Evolutionary conservation across 805 yeast species (phyloP).

Genomic region (Saturnispora hagleri): DNA sequence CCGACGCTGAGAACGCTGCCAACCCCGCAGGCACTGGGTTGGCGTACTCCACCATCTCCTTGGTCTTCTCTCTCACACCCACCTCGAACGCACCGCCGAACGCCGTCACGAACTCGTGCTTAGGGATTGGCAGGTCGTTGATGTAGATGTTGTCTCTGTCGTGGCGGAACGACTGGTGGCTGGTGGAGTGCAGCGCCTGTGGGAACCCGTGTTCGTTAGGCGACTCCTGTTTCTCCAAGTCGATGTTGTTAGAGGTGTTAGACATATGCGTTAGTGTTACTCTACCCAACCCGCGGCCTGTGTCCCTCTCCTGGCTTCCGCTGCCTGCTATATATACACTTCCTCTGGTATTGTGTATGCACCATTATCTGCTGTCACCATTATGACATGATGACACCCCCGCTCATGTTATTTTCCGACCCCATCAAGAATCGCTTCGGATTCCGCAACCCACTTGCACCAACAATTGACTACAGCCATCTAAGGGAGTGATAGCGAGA

Average conservation of each 20-base stretch:
- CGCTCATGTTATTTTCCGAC: neutral
- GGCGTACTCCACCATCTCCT: conserved; percentile 23
- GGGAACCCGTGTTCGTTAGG: conserved; percentile 4
- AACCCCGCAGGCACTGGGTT: conserved; percentile 50
- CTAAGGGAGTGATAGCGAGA: neutral
- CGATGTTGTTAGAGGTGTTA: conserved; percentile 16
- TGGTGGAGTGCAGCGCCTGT: conserved; percentile 5
- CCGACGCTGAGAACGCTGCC: conserved; percentile 38
- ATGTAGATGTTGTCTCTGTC: conserved; percentile 35
- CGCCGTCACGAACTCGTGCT: conserved; percentile 50
- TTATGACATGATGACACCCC: neutral
- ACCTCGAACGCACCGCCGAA: conserved; percentile 51
- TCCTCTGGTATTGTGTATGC: too few relatives aligned
- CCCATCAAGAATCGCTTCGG: neutral
- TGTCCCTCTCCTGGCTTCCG: neutral
- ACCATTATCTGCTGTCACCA: neutral
- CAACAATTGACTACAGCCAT: neutral
- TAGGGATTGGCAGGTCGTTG: conserved; percentile 35
- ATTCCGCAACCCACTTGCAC: neutral
- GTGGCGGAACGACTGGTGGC: conserved; percentile 26
- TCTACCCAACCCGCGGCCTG: neutral
- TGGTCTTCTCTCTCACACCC: conserved; percentile 27
- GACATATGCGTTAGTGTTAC: neutral
- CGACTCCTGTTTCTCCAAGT: conserved; percentile 19
- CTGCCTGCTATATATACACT: neutral